phyloP scores from a whole-genome alignment of 805 yeast species.

The Candida ficus region DNA sequence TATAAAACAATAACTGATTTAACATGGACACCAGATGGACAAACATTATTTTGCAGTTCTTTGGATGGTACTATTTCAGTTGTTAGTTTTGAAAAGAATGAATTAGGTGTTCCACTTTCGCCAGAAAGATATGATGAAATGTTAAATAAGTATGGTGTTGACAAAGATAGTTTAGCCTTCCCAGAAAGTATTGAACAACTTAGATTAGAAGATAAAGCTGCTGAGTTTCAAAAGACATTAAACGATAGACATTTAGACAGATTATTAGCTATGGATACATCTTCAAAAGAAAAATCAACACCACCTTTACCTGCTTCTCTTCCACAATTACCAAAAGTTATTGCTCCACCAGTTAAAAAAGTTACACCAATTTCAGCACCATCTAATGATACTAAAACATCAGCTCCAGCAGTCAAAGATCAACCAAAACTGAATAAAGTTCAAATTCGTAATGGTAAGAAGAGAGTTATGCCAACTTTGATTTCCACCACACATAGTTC shows the following conservation, averaged over 20 bases:
- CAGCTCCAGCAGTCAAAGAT: background rate
- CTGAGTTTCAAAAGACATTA: slow-evolving; percentile 27
- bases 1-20: slow-evolving; percentile 81
- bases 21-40: slow-evolving; percentile 84
- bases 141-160: slow-evolving; percentile 81
- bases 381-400: background rate
- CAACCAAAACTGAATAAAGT: slow-evolving; percentile 36
- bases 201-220: slow-evolving; percentile 60
- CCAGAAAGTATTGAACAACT: slow-evolving; percentile 86
- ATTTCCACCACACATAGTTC: slow-evolving; percentile 40
- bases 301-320: no score
- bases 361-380: background rate
- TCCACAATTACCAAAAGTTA: background rate
- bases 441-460: slow-evolving; percentile 70
- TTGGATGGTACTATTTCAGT: slow-evolving; percentile 79
- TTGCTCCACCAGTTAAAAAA: background rate
- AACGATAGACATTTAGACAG: slow-evolving; percentile 35
- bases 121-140: slow-evolving; percentile 62
- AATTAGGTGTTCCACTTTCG: slow-evolving; percentile 60
- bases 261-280: slow-evolving; percentile 31
- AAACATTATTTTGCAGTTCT: slow-evolving; percentile 66
- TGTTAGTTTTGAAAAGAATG: slow-evolving; percentile 55
- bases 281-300: slow-evolving; percentile 8
- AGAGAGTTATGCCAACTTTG: slow-evolving; percentile 67
- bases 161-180: slow-evolving; percentile 73